Evolutionary conservation across 2,329 filamentous ascomycete genomes (phyloP).

Genomic region (Colletotrichum lindemuthianum): DNA sequence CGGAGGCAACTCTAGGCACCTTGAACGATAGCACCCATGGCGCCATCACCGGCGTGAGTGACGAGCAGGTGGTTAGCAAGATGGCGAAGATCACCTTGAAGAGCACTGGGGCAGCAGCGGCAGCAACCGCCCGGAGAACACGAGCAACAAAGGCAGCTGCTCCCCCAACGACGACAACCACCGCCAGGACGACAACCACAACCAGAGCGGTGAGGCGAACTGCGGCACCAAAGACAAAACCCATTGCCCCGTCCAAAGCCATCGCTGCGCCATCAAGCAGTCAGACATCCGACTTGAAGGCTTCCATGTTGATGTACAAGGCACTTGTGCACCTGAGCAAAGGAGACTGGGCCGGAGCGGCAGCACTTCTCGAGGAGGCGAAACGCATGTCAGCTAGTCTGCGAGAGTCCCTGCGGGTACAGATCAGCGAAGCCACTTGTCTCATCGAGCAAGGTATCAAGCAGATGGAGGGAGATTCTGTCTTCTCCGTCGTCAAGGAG

Average conservation of each 20-base stretch:
- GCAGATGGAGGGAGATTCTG: slow-evolving; percentile 80
- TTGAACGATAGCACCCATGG: slow-evolving; percentile 23
- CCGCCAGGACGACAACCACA: slow-evolving; percentile 15
- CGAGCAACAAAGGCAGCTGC: slow-evolving; percentile 39
- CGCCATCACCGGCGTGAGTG: slow-evolving; percentile 18
- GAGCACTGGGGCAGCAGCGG: slow-evolving; percentile 34
- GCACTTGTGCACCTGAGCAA: slow-evolving; percentile 58
- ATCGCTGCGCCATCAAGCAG: slow-evolving; percentile 13
- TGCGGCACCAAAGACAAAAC: slow-evolving; percentile 40
- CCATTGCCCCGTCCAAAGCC: slow-evolving; percentile 32
- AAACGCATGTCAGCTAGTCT: slow-evolving; percentile 54
- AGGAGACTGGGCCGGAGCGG: slow-evolving; percentile 68
- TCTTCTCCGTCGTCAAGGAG: slow-evolving; percentile 90
- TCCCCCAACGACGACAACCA: slow-evolving; percentile 21
- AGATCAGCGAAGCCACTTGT: slow-evolving; percentile 73
- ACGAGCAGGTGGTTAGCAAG: slow-evolving; percentile 48
- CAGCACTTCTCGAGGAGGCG: slow-evolving; percentile 63
- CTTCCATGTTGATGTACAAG: slow-evolving; percentile 52
- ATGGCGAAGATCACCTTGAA: slow-evolving; percentile 48
- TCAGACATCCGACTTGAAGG: slow-evolving; percentile 45
- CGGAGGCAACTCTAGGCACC: slow-evolving; percentile 54
- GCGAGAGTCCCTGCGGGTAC: slow-evolving; percentile 56
- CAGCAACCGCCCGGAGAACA: slow-evolving; percentile 16
- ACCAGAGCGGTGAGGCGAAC: slow-evolving; percentile 32
- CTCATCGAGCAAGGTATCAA: slow-evolving; percentile 75